Evolutionary conservation across 108 stramenopile species (phyloP), one percentile per base, ranked within the genome.

Genomic region (Discostella stelligeroides): DNA sequence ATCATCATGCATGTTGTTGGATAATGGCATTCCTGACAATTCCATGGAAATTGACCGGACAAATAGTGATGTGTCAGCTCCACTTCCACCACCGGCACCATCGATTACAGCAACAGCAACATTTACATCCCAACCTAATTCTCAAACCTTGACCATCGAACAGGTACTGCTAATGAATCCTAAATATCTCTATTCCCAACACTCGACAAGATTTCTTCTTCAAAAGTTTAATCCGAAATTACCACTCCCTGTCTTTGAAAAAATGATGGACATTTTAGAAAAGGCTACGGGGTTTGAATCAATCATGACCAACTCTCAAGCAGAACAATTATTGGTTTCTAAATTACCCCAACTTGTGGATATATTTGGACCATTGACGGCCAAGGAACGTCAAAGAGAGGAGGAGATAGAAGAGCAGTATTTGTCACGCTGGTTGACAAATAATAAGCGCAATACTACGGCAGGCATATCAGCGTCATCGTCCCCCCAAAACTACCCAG

Each of bases 211-310:
- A 13, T 37, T 15, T 8, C 54, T 79, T 23, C 28, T 79, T 27
- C 74, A 48, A 47, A 65, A 66, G 20, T 63, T 66, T 54, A 51
- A 63, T 23, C 75, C 84, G 9, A 77, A 61, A 24, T 74, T 94
- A 23, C 77, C 87, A 0, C 24, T 91, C n/a, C 28, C 29, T 0
- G 55, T 84, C 50, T 63, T 94, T 10, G 93, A 94, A 68, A 61
- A 66, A 41, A 94, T 94, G 84, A 62, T 94, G 55, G 90, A 94
- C 65, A 60, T 80, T 15, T 60, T 94, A 59, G 93, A 94, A 68
- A 94, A 91, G 67, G 88, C 82, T 18, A 94, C 93, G 42, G 93
- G 82, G 0, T 91, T 90, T 82, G 93, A 94, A 70, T 60, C 82
- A 0, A 94, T 90, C 30, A 78, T 94, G 1, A 81, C 84, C 0